These are phyloP conservation scores for Cyclocybe aegerita DNA, from an alignment of 768 basidiomycete genomes.

Conservation along the genomic window DNA sequence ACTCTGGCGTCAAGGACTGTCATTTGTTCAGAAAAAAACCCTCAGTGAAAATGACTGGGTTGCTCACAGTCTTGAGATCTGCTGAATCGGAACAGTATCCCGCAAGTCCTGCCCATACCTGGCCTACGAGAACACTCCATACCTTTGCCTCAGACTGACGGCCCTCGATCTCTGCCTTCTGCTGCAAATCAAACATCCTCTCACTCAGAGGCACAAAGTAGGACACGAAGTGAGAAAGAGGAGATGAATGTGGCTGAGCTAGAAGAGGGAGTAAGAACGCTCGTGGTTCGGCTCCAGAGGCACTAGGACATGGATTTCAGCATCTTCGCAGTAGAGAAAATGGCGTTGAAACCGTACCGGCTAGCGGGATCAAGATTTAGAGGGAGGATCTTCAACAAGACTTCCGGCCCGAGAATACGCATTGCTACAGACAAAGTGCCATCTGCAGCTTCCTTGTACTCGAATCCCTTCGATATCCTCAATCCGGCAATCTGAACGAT, in stretches of 20 bases:
- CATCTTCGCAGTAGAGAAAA: background rate
- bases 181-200: constrained; percentile 85
- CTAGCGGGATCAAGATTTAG: constrained; percentile 83
- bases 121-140: constrained; percentile 90
- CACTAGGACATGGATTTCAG: constrained; percentile 36
- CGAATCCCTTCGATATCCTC: constrained; percentile 78
- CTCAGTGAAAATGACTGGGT: constrained; percentile 1
- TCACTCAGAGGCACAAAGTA: constrained; percentile 96
- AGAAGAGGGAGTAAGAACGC: constrained; percentile 92
- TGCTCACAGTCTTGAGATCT: constrained; percentile 68
- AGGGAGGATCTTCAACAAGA: constrained; percentile 71
- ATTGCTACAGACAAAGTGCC: constrained; percentile 76
- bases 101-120: constrained; percentile 89
- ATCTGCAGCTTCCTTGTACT: constrained; percentile 89
- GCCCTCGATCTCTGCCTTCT: constrained; percentile 71
- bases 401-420: constrained; percentile 82
- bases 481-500: constrained; percentile 73
- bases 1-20: constrained; percentile 72
- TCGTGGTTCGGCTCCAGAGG: constrained; percentile 77
- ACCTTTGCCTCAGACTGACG: constrained; percentile 88
- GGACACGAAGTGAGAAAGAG: constrained; percentile 79
- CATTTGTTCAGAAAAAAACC: background rate
- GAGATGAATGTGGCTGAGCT: constrained; percentile 75
- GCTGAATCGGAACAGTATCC: constrained; percentile 84
- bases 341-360: constrained; percentile 47